These are phyloP conservation scores for Phytophthora melonis DNA, from an alignment of 352 stramenopile genomes.

Conservation along the genomic window DNA sequence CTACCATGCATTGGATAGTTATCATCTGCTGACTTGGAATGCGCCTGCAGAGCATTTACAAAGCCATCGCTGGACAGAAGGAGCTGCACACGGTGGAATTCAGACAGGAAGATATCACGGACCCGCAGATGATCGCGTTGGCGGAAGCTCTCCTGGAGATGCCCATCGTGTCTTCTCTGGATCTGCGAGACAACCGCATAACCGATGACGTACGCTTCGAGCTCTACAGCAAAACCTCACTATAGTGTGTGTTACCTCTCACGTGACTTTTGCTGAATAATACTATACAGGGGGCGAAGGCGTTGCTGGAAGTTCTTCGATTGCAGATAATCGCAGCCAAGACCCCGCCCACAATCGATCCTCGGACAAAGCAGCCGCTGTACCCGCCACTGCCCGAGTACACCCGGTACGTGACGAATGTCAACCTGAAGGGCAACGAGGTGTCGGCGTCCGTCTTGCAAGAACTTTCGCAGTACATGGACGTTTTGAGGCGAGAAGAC, in stretches of 20 bases:
- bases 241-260: background rate
- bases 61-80: slow-evolving; percentile 86
- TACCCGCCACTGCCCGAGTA: slow-evolving; percentile 59
- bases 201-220: slow-evolving; percentile 70
- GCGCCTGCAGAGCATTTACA: slow-evolving; percentile 78
- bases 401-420: slow-evolving; percentile 73
- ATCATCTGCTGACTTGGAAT: background rate
- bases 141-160: slow-evolving; percentile 80
- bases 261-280: background rate
- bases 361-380: slow-evolving; percentile 63
- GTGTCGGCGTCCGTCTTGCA: slow-evolving; percentile 67
- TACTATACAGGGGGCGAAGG: slow-evolving; percentile 68
- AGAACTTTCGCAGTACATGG: slow-evolving; percentile 77
- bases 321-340: slow-evolving; percentile 83
- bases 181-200: slow-evolving; percentile 83
- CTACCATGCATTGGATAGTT: background rate
- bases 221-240: background rate
- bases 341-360: slow-evolving; percentile 55
- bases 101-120: slow-evolving; percentile 81
- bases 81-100: slow-evolving; percentile 81
- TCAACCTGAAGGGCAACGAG: slow-evolving; percentile 85
- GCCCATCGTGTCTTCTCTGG: slow-evolving; percentile 78
- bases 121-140: slow-evolving; percentile 81
- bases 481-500: slow-evolving; percentile 80
- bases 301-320: slow-evolving; percentile 77